These are phyloP conservation scores for Solanum pennellii DNA, from an alignment of 257 asterid species.

Conservation along the genomic window DNA sequence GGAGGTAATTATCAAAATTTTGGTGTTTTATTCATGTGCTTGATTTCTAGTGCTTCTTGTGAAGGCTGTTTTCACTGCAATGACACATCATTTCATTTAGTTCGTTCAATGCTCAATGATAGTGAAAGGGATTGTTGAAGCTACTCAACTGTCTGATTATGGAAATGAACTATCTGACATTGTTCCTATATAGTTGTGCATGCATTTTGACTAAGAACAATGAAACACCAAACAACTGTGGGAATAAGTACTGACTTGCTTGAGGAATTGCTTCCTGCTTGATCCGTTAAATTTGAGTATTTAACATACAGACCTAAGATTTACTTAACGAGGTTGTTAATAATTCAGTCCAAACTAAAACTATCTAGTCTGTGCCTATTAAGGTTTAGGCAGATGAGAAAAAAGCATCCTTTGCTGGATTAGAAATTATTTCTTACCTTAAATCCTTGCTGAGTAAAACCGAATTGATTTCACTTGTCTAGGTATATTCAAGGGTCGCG, in stretches of 20 bases:
- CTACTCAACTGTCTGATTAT: background rate
- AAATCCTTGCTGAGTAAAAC: background rate
- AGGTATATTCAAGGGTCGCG: conserved; percentile 88
- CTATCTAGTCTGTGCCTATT: background rate
- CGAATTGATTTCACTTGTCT: conserved; percentile 5
- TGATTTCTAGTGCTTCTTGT: background rate
- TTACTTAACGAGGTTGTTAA: background rate
- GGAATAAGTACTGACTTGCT: background rate
- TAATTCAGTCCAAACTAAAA: background rate
- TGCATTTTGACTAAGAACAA: background rate
- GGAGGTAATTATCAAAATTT: conserved; percentile 46
- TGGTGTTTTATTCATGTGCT: background rate
- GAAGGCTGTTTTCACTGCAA: background rate
- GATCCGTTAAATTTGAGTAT: background rate
- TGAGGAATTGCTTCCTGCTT: background rate
- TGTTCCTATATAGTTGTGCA: background rate
- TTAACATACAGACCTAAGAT: background rate
- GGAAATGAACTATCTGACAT: background rate
- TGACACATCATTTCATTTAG: background rate
- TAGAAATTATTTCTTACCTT: background rate
- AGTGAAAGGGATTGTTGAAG: background rate
- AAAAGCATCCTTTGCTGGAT: background rate
- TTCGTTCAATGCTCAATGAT: background rate
- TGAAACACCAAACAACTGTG: background rate
- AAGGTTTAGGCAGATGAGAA: background rate